Percentiles rank a stretch among this genome's conserved stretches.
phyloP scores from a whole-genome alignment of 306 rosid genomes.

The Cucurbita ficifolia region DNA sequence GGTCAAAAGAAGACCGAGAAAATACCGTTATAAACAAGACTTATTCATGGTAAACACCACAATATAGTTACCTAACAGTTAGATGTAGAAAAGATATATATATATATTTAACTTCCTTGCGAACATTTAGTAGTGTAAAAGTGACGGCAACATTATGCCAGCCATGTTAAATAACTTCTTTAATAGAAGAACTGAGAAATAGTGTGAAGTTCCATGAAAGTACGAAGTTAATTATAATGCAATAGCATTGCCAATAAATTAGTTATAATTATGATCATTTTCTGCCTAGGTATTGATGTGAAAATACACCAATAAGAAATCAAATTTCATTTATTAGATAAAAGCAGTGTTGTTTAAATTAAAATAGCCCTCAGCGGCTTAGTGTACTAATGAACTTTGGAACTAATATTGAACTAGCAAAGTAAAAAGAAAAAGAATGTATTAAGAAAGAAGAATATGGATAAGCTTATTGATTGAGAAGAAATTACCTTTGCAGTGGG shows the following conservation, averaged over 20 bases:
- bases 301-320: neutral
- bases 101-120: neutral
- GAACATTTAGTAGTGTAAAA: neutral
- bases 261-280: neutral
- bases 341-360: neutral
- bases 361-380: too few species aligned
- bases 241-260: neutral
- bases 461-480: neutral
- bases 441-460: neutral
- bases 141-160: neutral
- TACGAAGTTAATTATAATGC: neutral
- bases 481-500: constrained; percentile 67
- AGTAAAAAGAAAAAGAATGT: neutral
- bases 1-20: neutral
- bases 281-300: neutral
- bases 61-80: neutral
- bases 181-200: neutral
- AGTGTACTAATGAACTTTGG: neutral
- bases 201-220: neutral
- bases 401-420: neutral
- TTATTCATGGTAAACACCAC: neutral
- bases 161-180: neutral
- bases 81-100: neutral
- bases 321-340: neutral
- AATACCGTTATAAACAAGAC: neutral